Evolutionary conservation across 2,329 filamentous ascomycete species (phyloP).

Genomic region (Monosporascus sp.): DNA sequence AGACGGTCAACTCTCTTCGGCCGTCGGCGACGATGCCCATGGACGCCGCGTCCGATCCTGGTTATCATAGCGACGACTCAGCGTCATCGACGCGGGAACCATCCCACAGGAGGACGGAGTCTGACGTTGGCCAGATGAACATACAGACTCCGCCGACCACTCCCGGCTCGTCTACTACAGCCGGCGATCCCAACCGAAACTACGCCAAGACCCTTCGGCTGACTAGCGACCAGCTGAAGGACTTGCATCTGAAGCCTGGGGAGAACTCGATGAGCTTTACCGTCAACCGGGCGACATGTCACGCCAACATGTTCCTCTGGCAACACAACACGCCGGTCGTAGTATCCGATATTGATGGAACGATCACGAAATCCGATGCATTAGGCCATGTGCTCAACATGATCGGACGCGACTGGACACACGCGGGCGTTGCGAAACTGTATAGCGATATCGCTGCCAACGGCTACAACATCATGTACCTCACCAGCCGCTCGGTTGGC

Average conservation of each 20-base stretch:
- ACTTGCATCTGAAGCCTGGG: conserved; percentile 74
- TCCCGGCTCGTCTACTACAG: conserved; percentile 53
- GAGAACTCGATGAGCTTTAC: conserved; percentile 93
- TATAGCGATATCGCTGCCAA: conserved; percentile 95
- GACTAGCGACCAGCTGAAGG: conserved; percentile 92
- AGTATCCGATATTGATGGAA: conserved; percentile 97
- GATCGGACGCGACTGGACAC: conserved; percentile 97
- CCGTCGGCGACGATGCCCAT: conserved; percentile 49
- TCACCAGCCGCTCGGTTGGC: conserved; percentile 89
- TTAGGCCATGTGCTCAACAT: conserved; percentile 92
- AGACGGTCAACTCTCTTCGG: conserved; percentile 46
- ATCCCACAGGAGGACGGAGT: conserved; percentile 60
- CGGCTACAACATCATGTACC: conserved; percentile 97
- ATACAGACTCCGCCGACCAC: conserved; percentile 66
- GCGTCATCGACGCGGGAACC: conserved; percentile 42
- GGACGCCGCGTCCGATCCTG: conserved; percentile 88
- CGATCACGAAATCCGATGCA: conserved; percentile 96
- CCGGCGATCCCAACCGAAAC: conserved; percentile 70
- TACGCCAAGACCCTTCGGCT: conserved; percentile 95
- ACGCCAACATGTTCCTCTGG: conserved; percentile 92
- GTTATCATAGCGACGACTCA: conserved; percentile 87
- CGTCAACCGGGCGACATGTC: conserved; percentile 89
- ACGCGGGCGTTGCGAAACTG: conserved; percentile 91
- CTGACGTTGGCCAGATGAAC: conserved; percentile 51
- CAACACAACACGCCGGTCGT: conserved; percentile 86